These are phyloP conservation scores for Cyclotella atomus DNA, from an alignment of 108 stramenopile genomes.

Conservation along the genomic window DNA sequence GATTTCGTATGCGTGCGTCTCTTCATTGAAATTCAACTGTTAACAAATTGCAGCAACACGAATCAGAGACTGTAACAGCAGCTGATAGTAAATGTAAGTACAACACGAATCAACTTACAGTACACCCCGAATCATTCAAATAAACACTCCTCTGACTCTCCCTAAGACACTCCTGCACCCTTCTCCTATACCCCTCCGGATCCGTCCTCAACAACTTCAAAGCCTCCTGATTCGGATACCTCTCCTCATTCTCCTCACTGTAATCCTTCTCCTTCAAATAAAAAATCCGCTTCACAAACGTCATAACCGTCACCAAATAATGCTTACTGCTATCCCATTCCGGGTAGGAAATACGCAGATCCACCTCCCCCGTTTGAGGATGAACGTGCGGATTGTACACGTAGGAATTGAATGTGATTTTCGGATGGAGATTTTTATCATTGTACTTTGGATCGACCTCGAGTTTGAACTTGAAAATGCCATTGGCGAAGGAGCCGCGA, in stretches of 20 bases:
- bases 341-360: conserved; percentile 77
- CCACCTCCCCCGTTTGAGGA: conserved; percentile 83
- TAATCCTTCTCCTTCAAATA: conserved; percentile 85
- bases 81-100: background rate
- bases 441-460: conserved; percentile 88
- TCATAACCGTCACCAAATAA: conserved; percentile 92
- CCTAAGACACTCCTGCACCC: conserved; percentile 75
- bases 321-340: conserved; percentile 89
- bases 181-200: conserved; percentile 62
- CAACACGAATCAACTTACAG: conserved; percentile 13
- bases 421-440: conserved; percentile 82
- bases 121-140: conserved; percentile 71
- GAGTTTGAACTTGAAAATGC: conserved; percentile 94
- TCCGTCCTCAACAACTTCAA: conserved; percentile 58
- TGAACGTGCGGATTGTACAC: conserved; percentile 93
- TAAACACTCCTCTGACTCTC: conserved; percentile 81
- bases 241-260: conserved; percentile 24
- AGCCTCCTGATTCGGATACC: conserved; percentile 67
- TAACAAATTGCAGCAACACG: background rate
- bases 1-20: conserved; percentile 63
- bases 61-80: background rate
- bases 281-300: conserved; percentile 97
- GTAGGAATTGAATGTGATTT: conserved; percentile 76
- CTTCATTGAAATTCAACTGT: conserved; percentile 68
- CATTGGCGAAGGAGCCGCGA: conserved; percentile 88